These are phyloP conservation scores for Psilocybe subaeruginosa DNA, from an alignment of 768 basidiomycete genomes.

Conservation along the genomic window DNA sequence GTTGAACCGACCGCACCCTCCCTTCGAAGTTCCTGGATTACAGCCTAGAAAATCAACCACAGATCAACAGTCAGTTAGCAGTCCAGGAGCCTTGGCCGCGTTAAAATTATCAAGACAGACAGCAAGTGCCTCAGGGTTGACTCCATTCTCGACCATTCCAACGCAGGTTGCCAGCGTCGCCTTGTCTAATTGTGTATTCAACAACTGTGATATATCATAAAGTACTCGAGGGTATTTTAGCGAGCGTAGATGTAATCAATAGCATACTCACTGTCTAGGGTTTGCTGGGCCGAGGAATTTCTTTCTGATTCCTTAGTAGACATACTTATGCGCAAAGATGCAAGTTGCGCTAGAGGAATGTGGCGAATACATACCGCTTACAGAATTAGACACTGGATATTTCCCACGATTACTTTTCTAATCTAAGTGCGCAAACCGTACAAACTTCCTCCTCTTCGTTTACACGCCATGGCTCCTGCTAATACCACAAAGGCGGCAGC, in stretches of 20 bases:
- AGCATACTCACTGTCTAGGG: constrained; percentile 62
- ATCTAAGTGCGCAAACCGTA: constrained; percentile 1
- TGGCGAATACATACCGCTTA: neutral
- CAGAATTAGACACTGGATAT: neutral
- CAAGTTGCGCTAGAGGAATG: neutral
- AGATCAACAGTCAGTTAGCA: constrained; percentile 13
- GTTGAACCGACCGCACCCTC: constrained; percentile 51
- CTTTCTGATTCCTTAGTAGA: constrained; percentile 62
- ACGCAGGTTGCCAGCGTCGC: constrained; percentile 93
- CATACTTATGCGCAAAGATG: constrained; percentile 26
- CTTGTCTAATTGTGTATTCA: constrained; percentile 88
- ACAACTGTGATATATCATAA: constrained; percentile 84
- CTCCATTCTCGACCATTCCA: constrained; percentile 89
- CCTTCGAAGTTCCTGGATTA: constrained; percentile 81
- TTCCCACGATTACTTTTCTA: constrained; percentile 28
- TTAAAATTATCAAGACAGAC: constrained; percentile 42
- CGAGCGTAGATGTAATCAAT: neutral
- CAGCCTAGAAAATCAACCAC: constrained; percentile 52
- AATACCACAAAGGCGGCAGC: constrained; percentile 35
- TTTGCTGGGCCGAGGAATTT: constrained; percentile 66
- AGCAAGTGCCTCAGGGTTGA: constrained; percentile 90
- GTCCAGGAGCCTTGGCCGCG: constrained; percentile 4
- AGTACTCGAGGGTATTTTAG: constrained; percentile 55
- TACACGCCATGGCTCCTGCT: constrained; percentile 39
- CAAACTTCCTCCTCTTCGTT: constrained; percentile 2